Base-by-base conservation (phyloP, 805 yeast species). In the Zygoascus tannicola region DNA sequence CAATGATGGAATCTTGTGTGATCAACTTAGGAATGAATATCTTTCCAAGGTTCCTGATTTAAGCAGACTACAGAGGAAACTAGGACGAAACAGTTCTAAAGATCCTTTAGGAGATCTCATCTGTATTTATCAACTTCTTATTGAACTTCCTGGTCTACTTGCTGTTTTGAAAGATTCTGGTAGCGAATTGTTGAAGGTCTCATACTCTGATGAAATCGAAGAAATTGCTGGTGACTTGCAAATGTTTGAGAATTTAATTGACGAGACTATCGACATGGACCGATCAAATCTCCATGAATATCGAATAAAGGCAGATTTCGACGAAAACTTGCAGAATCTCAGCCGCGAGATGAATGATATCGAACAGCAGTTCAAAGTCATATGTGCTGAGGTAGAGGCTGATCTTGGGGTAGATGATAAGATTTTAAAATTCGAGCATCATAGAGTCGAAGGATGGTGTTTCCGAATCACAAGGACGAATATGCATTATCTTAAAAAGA, bases 401-500 rank as follows among this genome's bases (percentile, higher is more conserved):
- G 92, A 82, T 52, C 71, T 92, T 32, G 74, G 75, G 12, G 76
- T 87, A 63, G 97, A 88, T 47, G 95, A 85, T 46, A 86, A 87
- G 66, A 87, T 87, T 61, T 71, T 92, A 51, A 92, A 92, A 60
- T 65, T 92, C 40, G 98, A 92, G 59, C 77, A 82, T 44, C 95
- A 90, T 58, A 83, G 75, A 49, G 76, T 74, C 22, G 94, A 85
- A 61, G 97, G 97, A 18, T 88, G 95, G 94, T 86, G 96, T 61
- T 76, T 90, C 72, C 72, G 97, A 53, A 74, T 92, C 19, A 92
- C 98, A 1, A 75, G 98, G 61, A 62, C 77, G 44, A 97, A 92
- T 56, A 88, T 95, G 2, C 70, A 81, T 8, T 80, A 83, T 18
- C 68, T 92, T 46, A 75, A 97, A 54, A 75, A 74, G 10, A 65